Conservation (phyloP, 345 rosid species). For the Salix caprea region DNA sequence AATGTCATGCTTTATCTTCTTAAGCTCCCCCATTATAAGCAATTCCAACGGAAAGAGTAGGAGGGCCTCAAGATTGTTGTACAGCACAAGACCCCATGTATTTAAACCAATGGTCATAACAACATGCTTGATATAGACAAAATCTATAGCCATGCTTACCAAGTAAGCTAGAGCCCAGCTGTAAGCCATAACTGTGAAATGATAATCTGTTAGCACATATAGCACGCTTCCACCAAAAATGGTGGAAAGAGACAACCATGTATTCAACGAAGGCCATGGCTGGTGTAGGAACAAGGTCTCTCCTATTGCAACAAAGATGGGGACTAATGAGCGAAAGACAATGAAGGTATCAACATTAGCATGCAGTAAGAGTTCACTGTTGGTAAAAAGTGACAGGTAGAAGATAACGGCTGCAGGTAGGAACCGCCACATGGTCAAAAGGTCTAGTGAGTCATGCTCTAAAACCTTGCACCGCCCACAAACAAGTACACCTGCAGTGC, state of each 20-base stretch:
- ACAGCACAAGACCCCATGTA: slow-evolving; percentile 95
- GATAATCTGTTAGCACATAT: slow-evolving; percentile 83
- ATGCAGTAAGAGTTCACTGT: slow-evolving; percentile 93
- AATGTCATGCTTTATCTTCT: slow-evolving; percentile 81
- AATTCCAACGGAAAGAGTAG: slow-evolving; percentile 85
- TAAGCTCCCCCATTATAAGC: slow-evolving; percentile 90
- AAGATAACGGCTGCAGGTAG: slow-evolving; percentile 91
- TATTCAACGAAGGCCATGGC: slow-evolving; percentile 84
- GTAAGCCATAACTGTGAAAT: slow-evolving; percentile 77
- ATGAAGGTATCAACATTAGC: slow-evolving; percentile 97
- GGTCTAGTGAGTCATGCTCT: slow-evolving; percentile 66
- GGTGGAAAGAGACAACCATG: slow-evolving; percentile 74
- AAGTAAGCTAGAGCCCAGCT: slow-evolving; percentile 90
- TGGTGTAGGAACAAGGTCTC: slow-evolving; percentile 77
- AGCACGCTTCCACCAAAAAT: slow-evolving; percentile 86
- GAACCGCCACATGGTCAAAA: slow-evolving; percentile 86
- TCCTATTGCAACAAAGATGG: slow-evolving; percentile 87
- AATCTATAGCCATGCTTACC: slow-evolving; percentile 90
- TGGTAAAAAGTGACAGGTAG: slow-evolving; percentile 86
- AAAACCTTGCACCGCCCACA: slow-evolving; percentile 55
- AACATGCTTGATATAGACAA: slow-evolving; percentile 95
- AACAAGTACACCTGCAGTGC: slow-evolving; percentile 73
- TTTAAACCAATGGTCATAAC: slow-evolving; percentile 93
- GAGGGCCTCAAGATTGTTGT: slow-evolving; percentile 93
- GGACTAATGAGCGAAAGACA: slow-evolving; percentile 88